Conservation (phyloP, 2,329 filamentous ascomycete genomes). For the Fusarium incarnatum region DNA sequence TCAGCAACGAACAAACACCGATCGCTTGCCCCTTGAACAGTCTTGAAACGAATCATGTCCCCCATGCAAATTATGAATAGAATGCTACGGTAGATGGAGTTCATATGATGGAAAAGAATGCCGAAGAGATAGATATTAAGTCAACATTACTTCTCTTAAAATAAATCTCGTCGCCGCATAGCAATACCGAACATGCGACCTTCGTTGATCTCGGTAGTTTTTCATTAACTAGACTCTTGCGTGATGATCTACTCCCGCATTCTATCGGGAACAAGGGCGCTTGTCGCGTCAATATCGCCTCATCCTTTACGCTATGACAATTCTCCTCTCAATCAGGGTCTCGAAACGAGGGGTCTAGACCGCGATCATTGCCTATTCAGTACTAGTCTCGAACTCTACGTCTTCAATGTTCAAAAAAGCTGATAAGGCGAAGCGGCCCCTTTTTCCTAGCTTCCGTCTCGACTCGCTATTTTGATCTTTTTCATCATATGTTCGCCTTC, state of each 20-base stretch:
- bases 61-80: too few species aligned
- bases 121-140: too few species aligned
- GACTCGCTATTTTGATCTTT: not conserved
- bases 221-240: not conserved
- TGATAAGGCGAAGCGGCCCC: not conserved
- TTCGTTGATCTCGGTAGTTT: too few species aligned
- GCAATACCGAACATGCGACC: rapidly evolving
- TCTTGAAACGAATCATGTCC: too few species aligned
- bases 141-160: too few species aligned
- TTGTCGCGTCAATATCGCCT: not conserved
- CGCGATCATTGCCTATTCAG: not conserved
- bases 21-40: too few species aligned
- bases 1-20: too few species aligned
- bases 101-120: too few species aligned
- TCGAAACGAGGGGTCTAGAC: not conserved
- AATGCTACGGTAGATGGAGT: too few species aligned
- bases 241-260: not conserved
- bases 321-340: not conserved
- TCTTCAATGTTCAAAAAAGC: not conserved
- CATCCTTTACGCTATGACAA: not conserved
- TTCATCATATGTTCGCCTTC: not conserved
- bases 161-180: too few species aligned
- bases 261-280: not conserved
- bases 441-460: not conserved
- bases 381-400: not conserved